Percentiles rank a stretch among this genome's conserved stretches.
phyloP scores from a whole-genome alignment of 169 alveolate genomes.

The Eimeria mitis region DNA sequence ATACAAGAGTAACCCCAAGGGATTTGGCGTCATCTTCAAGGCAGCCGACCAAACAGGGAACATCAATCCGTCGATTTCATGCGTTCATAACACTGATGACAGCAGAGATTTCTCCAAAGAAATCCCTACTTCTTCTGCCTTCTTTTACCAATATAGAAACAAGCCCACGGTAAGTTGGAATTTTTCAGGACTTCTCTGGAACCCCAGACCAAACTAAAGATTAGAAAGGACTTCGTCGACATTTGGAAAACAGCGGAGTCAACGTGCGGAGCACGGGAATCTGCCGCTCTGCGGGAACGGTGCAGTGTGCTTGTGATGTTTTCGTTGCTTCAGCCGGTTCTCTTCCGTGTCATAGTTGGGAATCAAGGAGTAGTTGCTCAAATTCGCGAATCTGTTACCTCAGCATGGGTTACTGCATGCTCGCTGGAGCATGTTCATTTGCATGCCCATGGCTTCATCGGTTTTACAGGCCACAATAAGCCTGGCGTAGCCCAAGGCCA shows the following conservation, averaged over 20 bases:
- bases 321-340: slow-evolving; percentile 70
- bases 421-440: slow-evolving; percentile 74
- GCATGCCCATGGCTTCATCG: slow-evolving; percentile 84
- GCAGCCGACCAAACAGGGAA: slow-evolving; percentile 80
- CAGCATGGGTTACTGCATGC: slow-evolving; percentile 85
- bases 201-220: not conserved
- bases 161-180: slow-evolving; percentile 16
- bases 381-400: slow-evolving; percentile 81
- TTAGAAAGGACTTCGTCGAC: too few species aligned
- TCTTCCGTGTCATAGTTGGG: slow-evolving; percentile 84
- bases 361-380: slow-evolving; percentile 85
- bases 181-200: not conserved
- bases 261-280: not conserved
- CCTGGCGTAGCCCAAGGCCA: slow-evolving; percentile 55
- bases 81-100: slow-evolving; percentile 71
- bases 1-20: slow-evolving; percentile 85
- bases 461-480: slow-evolving; percentile 84
- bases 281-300: not conserved
- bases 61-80: slow-evolving; percentile 85
- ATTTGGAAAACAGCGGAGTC: not conserved
- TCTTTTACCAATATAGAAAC: slow-evolving; percentile 68
- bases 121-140: slow-evolving; percentile 60
- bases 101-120: slow-evolving; percentile 51
- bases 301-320: not conserved
- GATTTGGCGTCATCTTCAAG: slow-evolving; percentile 85